A percentile compares a stretch with the other conserved stretches of the same genome.
These are phyloP conservation scores for Salinomyces thailandicus DNA, from an alignment of 2,329 filamentous ascomycete species.

Conservation along the genomic window DNA sequence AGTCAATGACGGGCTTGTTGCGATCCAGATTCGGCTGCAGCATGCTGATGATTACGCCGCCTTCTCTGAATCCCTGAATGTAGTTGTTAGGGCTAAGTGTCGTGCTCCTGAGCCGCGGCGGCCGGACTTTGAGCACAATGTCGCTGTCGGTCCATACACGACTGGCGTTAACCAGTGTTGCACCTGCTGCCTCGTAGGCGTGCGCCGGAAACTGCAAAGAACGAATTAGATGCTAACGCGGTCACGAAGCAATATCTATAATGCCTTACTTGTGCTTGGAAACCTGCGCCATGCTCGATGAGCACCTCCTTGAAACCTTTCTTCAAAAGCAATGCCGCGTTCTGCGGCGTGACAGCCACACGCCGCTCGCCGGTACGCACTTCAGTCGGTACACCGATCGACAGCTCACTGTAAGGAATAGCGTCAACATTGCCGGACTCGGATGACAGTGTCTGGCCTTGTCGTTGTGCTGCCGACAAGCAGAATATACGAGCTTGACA, in stretches of 20 bases:
- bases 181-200: conserved; percentile 68
- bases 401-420: conserved; percentile 58
- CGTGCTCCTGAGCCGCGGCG: conserved; percentile 49
- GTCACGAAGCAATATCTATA: conserved; percentile 53
- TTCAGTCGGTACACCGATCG: conserved; percentile 70
- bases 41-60: conserved; percentile 70
- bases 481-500: conserved; percentile 13
- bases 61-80: conserved; percentile 55
- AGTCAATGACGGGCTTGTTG: conserved; percentile 65
- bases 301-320: conserved; percentile 72
- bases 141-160: conserved; percentile 65
- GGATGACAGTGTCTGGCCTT: conserved; percentile 11
- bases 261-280: conserved; percentile 66
- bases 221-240: neutral
- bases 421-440: conserved; percentile 17
- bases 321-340: conserved; percentile 70
- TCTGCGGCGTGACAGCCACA: conserved; percentile 75
- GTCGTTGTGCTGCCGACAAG: conserved; percentile 9
- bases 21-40: conserved; percentile 60
- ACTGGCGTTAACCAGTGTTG: conserved; percentile 59
- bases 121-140: conserved; percentile 75
- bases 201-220: conserved; percentile 51
- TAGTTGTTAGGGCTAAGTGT: conserved; percentile 45
- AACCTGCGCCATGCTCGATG: conserved; percentile 71
- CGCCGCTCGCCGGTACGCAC: conserved; percentile 69